Conservation (phyloP, 148 eudicot genomes). For the Limonium bicolor region DNA sequence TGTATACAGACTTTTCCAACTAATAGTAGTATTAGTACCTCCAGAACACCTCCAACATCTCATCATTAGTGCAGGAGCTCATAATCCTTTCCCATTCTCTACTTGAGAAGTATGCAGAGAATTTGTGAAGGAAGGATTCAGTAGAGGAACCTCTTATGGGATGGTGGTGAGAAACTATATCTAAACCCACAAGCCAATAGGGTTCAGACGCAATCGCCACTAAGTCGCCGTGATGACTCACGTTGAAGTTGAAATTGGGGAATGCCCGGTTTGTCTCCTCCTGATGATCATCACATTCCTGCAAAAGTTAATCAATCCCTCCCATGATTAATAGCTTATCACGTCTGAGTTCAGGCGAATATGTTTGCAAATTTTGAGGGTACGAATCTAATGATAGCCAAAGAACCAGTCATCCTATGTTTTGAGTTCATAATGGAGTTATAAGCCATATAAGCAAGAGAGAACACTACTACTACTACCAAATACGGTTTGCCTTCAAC, state of each 20-base stretch:
- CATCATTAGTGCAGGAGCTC: slow-evolving; percentile 29
- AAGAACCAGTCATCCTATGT: not conserved
- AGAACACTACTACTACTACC: slow-evolving; percentile 22
- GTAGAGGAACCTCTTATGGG: slow-evolving; percentile 31
- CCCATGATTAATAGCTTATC: no score
- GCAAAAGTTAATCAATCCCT: no score
- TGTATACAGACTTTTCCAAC: not conserved
- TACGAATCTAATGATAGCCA: no score
- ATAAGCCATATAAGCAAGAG: no score
- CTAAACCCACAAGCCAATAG: slow-evolving; percentile 74
- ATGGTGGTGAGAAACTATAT: slow-evolving; percentile 32
- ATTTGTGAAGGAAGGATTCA: slow-evolving; percentile 33
- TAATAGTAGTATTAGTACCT: slow-evolving; percentile 18
- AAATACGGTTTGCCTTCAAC: slow-evolving; percentile 73
- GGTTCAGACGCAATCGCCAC: slow-evolving; percentile 96
- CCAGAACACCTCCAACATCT: slow-evolving; percentile 34
- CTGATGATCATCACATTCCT: slow-evolving; percentile 34
- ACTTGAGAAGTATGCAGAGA: slow-evolving; percentile 48
- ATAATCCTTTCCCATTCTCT: slow-evolving; percentile 47
- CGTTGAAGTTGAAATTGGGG: slow-evolving; percentile 80
- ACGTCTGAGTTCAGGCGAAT: no score
- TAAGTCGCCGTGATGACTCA: slow-evolving; percentile 74
- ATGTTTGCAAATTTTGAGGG: no score
- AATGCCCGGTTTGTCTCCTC: slow-evolving; percentile 14
- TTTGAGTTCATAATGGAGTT: not conserved